Evolutionary conservation across 1,284 basidiomycete genomes (phyloP), one percentile per base, ranked within the genome.

Genomic region (Microbotryum saponariae): DNA sequence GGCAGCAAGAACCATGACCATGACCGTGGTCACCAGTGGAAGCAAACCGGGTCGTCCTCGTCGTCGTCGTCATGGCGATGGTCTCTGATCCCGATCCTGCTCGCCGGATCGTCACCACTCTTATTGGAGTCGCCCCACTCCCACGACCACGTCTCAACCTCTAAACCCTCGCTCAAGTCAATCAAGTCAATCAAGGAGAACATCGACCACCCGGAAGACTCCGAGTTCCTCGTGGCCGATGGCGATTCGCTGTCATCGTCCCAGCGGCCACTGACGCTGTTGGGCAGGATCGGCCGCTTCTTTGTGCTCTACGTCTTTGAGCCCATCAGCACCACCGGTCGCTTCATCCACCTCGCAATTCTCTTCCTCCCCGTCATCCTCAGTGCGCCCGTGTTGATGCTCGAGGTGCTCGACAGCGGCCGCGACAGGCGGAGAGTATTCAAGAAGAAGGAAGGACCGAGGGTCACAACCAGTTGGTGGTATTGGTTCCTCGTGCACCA

Each of bases 321-420:
- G 74, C 94, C 92, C 3, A 74, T 97, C 58, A 81, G 88, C 47
- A 97, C 91, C 0, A 81, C 86, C 14, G 78, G 83, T 58, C 83
- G 94, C 31, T 97, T 98, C 77, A 76, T 93, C 44, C 84, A 89
- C 70, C 83, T 99, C 21, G 84, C 88, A 63, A 75, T 82, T 65
- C 79, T 97, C 54, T 98, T 99, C 76, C 76, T 87, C 1, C 94
- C 94, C 0, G 90, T 97, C 61, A 83, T 99, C 57, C 56, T 96
- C 52, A 80, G 85, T 0, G 80, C 85, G 29, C 94, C 94, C 0
- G 89, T 97, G 83, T 78, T 97, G 18, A 79, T 94, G 27, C 76
- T 97, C 20, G 93, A 77, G 51, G 61, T 63, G 18, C 53, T 72
- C 25, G 44, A 62, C 50, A 47, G 61, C 23, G 25, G 58, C 31